phyloP scores from a whole-genome alignment of 371 early-diverging fungal genomes.

The Globomyces sp. region DNA sequence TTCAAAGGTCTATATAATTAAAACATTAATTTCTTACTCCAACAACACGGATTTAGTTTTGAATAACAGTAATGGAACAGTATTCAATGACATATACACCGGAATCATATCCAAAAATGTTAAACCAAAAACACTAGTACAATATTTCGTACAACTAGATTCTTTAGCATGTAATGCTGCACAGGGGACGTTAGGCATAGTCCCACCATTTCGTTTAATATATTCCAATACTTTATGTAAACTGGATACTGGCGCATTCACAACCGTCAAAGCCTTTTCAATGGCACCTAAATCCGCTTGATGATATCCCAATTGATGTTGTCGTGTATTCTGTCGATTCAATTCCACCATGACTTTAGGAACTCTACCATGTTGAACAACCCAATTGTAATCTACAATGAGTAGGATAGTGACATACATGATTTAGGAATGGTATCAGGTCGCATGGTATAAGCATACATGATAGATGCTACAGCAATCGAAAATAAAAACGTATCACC shows the following conservation, averaged over 20 bases:
- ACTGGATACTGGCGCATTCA: conserved; percentile 8
- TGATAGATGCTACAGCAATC: conserved; percentile 34
- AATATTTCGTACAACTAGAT: conserved; percentile 26
- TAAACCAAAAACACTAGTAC: conserved; percentile 15
- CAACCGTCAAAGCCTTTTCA: conserved; percentile 5
- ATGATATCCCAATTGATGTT: conserved; percentile 17
- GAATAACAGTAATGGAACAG: conserved; percentile 32
- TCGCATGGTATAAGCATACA: conserved; percentile 45
- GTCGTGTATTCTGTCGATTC: conserved; percentile 27
- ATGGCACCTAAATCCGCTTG: conserved; percentile 18
- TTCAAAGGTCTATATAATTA: conserved; percentile 13
- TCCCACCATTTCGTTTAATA: conserved; percentile 13
- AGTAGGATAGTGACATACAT: conserved; percentile 21
- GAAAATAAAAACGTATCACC: conserved; percentile 45
- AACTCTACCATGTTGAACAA: conserved; percentile 34
- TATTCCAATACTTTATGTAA: conserved; percentile 8
- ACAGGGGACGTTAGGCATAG: conserved; percentile 37
- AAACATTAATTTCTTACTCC: conserved; percentile 18
- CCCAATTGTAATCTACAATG: conserved; percentile 37
- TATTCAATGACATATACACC: conserved; percentile 32
- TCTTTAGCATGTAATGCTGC: conserved; percentile 32
- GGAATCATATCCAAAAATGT: conserved; percentile 31
- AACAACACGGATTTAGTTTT: conserved; percentile 23
- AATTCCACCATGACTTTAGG: conserved; percentile 26
- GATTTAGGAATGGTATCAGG: conserved; percentile 43